These are phyloP conservation scores for Phytopythium cucurbitacearum DNA, from an alignment of 352 stramenopile genomes.

Conservation along the genomic window DNA sequence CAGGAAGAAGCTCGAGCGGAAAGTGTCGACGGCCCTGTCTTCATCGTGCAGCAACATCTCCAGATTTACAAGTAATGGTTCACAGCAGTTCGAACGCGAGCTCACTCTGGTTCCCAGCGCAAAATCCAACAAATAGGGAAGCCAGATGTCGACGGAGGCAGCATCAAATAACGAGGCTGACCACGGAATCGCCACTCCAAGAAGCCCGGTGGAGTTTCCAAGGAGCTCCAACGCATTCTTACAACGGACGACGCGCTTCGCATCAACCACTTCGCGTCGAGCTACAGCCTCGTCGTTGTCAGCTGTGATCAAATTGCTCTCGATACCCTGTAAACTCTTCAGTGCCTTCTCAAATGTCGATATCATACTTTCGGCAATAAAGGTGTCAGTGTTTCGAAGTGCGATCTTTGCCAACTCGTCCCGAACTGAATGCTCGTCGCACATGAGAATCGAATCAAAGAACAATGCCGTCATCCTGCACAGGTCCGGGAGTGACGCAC, in stretches of 20 bases:
- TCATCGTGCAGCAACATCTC: slow-evolving; percentile 13
- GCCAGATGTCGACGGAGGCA: slow-evolving; percentile 18
- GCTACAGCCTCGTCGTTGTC: not conserved
- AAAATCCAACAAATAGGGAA: slow-evolving; percentile 30
- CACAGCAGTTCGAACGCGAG: slow-evolving; percentile 4
- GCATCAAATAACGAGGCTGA: slow-evolving; percentile 19
- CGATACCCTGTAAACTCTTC: not conserved
- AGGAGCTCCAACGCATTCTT: slow-evolving; percentile 24
- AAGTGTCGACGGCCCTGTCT: no score
- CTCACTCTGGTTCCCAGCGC: slow-evolving; percentile 20
- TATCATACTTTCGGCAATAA: slow-evolving; percentile 19
- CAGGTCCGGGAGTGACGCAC: slow-evolving; percentile 25
- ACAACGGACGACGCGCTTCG: no score
- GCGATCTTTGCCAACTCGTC: slow-evolving; percentile 20
- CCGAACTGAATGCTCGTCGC: slow-evolving; percentile 23
- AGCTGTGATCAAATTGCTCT: not conserved
- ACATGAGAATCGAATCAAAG: slow-evolving; percentile 33
- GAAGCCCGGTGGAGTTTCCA: slow-evolving; percentile 11
- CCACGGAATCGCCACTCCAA: slow-evolving; percentile 16
- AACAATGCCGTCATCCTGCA: slow-evolving; percentile 25
- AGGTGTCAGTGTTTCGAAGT: slow-evolving; percentile 16
- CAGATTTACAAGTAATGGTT: slow-evolving; percentile 16
- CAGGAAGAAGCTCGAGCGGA: slow-evolving; percentile 23
- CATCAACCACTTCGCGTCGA: not conserved
- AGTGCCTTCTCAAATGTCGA: not conserved